Percentiles rank a stretch among this genome's conserved stretches.
Conservation (phyloP, 1,284 basidiomycete genomes). For the Microbotryomycetes sp. region DNA sequence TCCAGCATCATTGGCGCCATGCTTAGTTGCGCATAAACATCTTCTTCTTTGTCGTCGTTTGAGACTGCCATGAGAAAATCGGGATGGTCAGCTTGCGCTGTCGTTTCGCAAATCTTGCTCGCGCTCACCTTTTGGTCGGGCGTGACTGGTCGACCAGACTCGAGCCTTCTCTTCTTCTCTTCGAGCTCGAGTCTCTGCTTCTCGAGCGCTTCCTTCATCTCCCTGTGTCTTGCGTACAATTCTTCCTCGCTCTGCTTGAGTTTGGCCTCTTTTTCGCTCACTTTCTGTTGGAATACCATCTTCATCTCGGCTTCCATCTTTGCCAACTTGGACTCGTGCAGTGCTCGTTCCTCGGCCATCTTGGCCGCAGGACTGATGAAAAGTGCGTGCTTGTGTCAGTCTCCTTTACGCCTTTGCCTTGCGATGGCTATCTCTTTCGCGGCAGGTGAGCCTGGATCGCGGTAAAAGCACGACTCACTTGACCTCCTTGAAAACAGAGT, state of each 20-base stretch:
- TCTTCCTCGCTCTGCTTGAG: conserved; percentile 97
- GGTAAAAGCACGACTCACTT: conserved; percentile 58
- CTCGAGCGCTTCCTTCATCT: conserved; percentile 98
- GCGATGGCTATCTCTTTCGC: too few relatives aligned
- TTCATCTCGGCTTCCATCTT: conserved; percentile 91
- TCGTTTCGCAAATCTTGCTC: not conserved
- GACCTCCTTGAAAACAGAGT: conserved; percentile 94
- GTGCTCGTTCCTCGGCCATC: conserved; percentile 83
- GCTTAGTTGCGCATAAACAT: not conserved
- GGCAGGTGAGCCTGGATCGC: conserved; percentile 23
- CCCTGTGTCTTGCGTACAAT: conserved; percentile 90
- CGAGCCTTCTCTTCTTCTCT: conserved; percentile 95
- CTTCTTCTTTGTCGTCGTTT: not conserved
- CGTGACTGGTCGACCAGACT: conserved; percentile 86
- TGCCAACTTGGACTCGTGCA: conserved; percentile 66
- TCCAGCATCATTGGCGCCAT: too few relatives aligned
- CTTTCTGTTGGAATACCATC: conserved; percentile 93
- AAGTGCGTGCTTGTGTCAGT: too few relatives aligned
- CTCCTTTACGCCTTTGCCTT: too few relatives aligned
- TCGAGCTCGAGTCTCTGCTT: conserved; percentile 92
- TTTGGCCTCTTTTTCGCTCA: conserved; percentile 95
- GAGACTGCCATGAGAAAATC: not conserved
- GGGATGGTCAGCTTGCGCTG: too few relatives aligned
- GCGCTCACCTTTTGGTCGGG: conserved; percentile 51
- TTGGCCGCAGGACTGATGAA: conserved; percentile 73